Base-by-base conservation (phyloP, 169 alveolate genomes). In the Plasmodium ovale region DNA sequence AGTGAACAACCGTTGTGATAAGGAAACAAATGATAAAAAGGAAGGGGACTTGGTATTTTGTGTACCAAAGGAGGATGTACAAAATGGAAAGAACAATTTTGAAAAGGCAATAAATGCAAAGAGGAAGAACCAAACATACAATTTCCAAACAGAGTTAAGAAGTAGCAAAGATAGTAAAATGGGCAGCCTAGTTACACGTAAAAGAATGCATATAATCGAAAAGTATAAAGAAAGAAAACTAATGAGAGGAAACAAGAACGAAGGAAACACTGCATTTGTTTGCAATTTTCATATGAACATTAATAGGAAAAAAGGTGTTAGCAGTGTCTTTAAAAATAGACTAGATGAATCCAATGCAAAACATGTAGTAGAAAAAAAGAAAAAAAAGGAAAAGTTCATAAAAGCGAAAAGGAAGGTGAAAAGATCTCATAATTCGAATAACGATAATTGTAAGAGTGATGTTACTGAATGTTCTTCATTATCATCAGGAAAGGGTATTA, bases 291-390 rank as follows among this genome's bases (percentile, higher is more conserved):
- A 44, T 4, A 73, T 73, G 62, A 59, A 29, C 37, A 58, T 56
- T 33, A 72, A 73, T 51, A 73, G 59, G 44, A 73, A 67, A 25
- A 73, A 73, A 35, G 73, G 42, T 2, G 31, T 35, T 59, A 59
- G 53, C 27, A 31, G 53, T 7, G 25, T 59, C 16, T 60, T 47
- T 49, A 82, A 82, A 51, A n/a, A 37, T 44, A 64, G 25, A 39
- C 23, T 14, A 33, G 35, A 77, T 31, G 79, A 74, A 16, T 14
- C 59, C 25, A 47, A 59, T 54, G 0, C 7, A 16, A n/a, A 3
- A 37, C 29, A 14, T 51, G 69, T 35, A 29, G 53, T 44, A 19
- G 90, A 82, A 16, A 39, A 53, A 65, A 33, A 21, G 35, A 23
- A 37, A 59, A 54, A 21, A 42, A 67, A 64, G 29, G 53, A 65